phyloP scores from a whole-genome alignment of 2,329 filamentous ascomycete genomes.

The Trematosphaeria pertusa region DNA sequence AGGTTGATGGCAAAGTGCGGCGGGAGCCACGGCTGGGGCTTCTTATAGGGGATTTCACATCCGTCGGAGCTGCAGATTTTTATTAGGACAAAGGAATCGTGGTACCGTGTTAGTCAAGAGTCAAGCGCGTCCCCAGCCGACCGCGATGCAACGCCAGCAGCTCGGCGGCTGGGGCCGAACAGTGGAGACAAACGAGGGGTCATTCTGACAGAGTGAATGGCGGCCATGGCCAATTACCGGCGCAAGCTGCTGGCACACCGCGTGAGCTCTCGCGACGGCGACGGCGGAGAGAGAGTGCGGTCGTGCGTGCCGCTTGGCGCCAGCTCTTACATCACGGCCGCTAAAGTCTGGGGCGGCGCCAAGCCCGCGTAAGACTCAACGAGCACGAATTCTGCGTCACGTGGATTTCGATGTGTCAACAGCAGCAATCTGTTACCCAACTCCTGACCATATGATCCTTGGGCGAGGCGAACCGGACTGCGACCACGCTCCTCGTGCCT shows the following conservation, averaged over 20 bases:
- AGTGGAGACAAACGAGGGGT: conserved; percentile 31
- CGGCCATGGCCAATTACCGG: conserved; percentile 25
- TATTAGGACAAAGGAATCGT: conserved; percentile 35
- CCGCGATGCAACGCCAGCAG: conserved; percentile 32
- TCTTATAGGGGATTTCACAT: conserved; percentile 44
- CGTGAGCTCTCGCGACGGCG: conserved; percentile 26
- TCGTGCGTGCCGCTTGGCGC: conserved; percentile 15
- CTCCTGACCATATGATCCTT: too few species aligned
- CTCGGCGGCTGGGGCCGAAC: conserved; percentile 30
- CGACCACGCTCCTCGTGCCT: background rate
- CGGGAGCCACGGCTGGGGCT: conserved; percentile 1
- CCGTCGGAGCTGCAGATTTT: conserved; percentile 31
- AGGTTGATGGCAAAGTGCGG: conserved; percentile 16
- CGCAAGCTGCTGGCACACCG: conserved; percentile 8
- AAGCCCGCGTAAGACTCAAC: conserved; percentile 23
- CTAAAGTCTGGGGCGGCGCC: too few species aligned
- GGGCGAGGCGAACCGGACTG: background rate
- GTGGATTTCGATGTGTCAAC: background rate
- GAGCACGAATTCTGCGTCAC: too few species aligned
- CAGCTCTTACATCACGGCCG: conserved; percentile 36
- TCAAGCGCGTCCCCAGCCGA: conserved; percentile 34
- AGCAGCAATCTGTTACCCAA: background rate
- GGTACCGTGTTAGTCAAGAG: conserved; percentile 42
- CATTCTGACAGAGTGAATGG: conserved; percentile 31
- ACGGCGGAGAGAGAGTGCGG: too few species aligned